These are phyloP conservation scores for Sporisorium scitamineum DNA, from an alignment of 1,284 basidiomycete genomes.

Conservation along the genomic window DNA sequence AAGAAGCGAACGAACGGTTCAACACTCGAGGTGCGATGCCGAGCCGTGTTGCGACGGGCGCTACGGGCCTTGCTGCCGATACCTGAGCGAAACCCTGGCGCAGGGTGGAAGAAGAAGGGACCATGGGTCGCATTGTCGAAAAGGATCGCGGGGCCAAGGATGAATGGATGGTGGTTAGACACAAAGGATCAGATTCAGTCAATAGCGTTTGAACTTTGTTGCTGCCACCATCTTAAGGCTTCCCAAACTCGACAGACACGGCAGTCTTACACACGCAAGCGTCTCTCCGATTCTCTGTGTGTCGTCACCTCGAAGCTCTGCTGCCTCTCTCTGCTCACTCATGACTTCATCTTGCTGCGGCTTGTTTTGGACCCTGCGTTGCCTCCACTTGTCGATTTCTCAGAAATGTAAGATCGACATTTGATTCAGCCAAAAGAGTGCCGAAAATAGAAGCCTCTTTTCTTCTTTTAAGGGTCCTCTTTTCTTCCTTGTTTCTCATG, in stretches of 20 bases:
- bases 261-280: too few species aligned
- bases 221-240: background rate
- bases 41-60: background rate
- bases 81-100: background rate
- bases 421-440: background rate
- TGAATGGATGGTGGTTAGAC: background rate
- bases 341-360: conserved; percentile 8
- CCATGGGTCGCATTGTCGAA: background rate
- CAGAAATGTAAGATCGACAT: background rate
- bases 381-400: background rate
- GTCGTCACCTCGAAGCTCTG: background rate
- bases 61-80: background rate
- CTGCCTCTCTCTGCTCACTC: background rate
- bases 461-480: conserved; percentile 4
- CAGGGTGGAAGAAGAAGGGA: background rate
- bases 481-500: background rate
- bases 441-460: background rate
- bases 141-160: background rate
- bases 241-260: background rate
- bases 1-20: conserved; percentile 8
- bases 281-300: background rate
- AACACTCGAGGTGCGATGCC: background rate
- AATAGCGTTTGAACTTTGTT: background rate
- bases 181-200: background rate
- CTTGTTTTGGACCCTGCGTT: background rate